Base-by-base conservation (phyloP, 2,329 filamentous ascomycete genomes). In the Neofusicoccum parvum region DNA sequence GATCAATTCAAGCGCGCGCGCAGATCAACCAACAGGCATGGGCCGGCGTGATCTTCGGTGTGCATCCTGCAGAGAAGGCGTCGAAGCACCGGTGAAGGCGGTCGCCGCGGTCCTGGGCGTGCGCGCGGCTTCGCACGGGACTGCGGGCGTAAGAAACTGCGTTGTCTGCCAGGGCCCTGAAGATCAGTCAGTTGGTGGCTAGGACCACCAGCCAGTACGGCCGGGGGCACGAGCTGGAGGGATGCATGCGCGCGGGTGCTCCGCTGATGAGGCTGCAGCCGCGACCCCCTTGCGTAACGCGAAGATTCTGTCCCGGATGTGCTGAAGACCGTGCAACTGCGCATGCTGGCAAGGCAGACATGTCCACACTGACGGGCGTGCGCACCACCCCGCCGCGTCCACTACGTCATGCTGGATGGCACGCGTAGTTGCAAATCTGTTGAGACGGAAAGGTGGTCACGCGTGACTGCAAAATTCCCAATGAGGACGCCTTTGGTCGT, bases 161-260 rank as follows among this genome's bases (percentile, higher is more conserved):
- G 41, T 48, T 59, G 56, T 46, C 56, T 41, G 39, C 20, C 32
- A 32, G 17, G 56, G 43, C 10, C 27, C 27, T 60, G 56, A 48
- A 60, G 54, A 48, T 60, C 43, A 9, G 15, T 39, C 11, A 39
- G 15, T 11, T 15, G 39, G 14, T 17, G 9, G n/a, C 50, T 11
- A 37, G 50, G 34, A 37, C 39, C 14, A 15, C 15, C 11, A 32
- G 11, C 32, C 32, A 32, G 32, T 15, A 34, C 1, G 49, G 27
- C 50, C 27, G 23, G 15, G 27, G 14, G 50, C 15, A 34, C 50
- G 50, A 34, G 54, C 54, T 56, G 36, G 51, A 27, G 50, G 36
- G 36, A 34, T 56, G 56, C 56, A 60, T 27, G 41, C 41, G 56
- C 56, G 54, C 39, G 54, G 43, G 36, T 45, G 37, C 36, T 41